phyloP scores from a whole-genome alignment of 192 early-diverging fungal species.

The Fimicolochytrium jonesii region DNA sequence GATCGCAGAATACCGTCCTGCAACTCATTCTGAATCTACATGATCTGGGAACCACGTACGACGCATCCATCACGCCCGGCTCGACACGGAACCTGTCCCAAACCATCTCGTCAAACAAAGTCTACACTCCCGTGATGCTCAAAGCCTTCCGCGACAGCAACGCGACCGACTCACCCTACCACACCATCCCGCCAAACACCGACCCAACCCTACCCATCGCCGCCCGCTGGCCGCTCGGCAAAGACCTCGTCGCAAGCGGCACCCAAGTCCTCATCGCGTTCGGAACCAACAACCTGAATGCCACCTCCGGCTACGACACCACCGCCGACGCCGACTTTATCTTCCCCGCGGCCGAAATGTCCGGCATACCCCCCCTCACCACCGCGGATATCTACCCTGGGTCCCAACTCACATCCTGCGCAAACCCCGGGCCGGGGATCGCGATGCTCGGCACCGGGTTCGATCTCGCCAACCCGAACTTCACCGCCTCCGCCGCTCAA shows the following conservation, averaged over 20 bases:
- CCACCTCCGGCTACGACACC: slow-evolving; percentile 5
- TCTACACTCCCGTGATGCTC: slow-evolving; percentile 19
- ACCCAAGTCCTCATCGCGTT: slow-evolving; percentile 22
- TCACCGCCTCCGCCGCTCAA: neutral
- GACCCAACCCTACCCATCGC: too few relatives aligned
- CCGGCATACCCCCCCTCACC: neutral
- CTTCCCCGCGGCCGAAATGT: neutral
- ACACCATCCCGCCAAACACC: too few relatives aligned
- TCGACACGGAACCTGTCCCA: too few relatives aligned
- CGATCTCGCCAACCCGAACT: neutral
- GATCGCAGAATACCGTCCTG: neutral
- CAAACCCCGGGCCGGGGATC: neutral
- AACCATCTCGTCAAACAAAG: too few relatives aligned
- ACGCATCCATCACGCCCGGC: too few relatives aligned
- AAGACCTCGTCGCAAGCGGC: neutral
- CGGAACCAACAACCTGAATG: neutral
- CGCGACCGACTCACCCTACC: too few relatives aligned
- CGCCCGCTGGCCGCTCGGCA: slow-evolving; percentile 10
- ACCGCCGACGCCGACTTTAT: neutral
- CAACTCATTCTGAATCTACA: slow-evolving; percentile 13
- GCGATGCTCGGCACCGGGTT: slow-evolving; percentile 20
- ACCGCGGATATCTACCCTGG: neutral
- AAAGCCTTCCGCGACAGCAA: neutral
- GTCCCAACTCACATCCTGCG: slow-evolving; percentile 1
- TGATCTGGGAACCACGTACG: too few relatives aligned